Base-by-base conservation (phyloP, 2,329 filamentous ascomycete genomes). In the Meredithiella fracta region DNA sequence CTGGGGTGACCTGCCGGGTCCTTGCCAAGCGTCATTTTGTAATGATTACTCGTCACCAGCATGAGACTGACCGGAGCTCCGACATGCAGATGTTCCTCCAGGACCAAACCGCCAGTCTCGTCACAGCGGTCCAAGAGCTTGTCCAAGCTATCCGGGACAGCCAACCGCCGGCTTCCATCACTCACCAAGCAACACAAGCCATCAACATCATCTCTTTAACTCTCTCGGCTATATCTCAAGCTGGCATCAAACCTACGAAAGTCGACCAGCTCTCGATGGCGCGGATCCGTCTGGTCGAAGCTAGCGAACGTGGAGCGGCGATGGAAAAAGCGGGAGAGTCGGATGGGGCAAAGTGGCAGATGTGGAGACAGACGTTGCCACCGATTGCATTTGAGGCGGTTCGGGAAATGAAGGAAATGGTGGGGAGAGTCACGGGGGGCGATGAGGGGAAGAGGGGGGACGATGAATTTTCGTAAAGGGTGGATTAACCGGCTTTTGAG, bases 381-480 rank as follows among this genome's bases (percentile, higher is more conserved):
- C 86, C 86, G 1, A 81, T 92, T 62, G 86, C 86, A n/a, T 94
- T 94, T 67, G 85, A 88, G 68, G 84, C 91, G 65, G 87, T 85
- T 5, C 76, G 85, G 59, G 85, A 89, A 68, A 85, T 84, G 53
- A 92, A 91, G 72, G 86, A 86, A 65, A 70, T 87, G 59, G 67
- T 68, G 23, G 69, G 73, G 61, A 65, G 65, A n/a, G 65, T 74
- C 9, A 71, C 69, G 56, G 65, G 66, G 61, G 61, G 72, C 55
- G 65, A 64, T 25, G 66, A 66, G 25, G 64, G 62, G 20, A 57
- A 49, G 22, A 44, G 29, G 23, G 56, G 47, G 29, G 67, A 63
- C 53, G 71, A 75, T 59, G 74, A 76, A 59, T 76, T 75, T 67
- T 72, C 73, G 55, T 73, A 64, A 69, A 20, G 17, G 38, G 29